Percentiles rank a stretch among this genome's conserved stretches.
These are phyloP conservation scores for Heterobasidion annosum DNA, from an alignment of 1,284 basidiomycete genomes.

Conservation along the genomic window DNA sequence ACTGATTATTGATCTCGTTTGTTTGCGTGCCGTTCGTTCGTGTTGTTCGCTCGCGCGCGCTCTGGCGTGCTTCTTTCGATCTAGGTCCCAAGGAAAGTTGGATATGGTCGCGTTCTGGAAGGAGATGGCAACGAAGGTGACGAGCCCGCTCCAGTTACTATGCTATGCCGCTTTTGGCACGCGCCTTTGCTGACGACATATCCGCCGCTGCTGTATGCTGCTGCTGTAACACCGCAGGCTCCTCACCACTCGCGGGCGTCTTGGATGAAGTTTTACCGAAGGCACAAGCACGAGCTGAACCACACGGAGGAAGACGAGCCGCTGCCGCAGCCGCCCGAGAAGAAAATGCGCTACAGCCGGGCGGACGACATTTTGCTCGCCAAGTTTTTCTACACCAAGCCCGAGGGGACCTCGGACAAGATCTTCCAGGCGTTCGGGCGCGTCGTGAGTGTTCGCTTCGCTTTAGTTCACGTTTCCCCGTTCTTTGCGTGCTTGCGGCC, in stretches of 20 bases:
- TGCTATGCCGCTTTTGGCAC: background rate
- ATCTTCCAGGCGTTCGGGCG: slow-evolving; percentile 71
- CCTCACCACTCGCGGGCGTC: slow-evolving; percentile 81
- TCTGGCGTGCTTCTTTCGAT: slow-evolving; percentile 6
- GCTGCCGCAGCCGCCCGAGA: slow-evolving; percentile 65
- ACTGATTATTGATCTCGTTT: background rate
- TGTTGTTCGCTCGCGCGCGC: background rate
- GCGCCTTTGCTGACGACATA: background rate
- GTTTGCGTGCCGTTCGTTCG: background rate
- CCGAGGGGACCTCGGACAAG: slow-evolving; percentile 71
- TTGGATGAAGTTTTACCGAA: slow-evolving; percentile 84
- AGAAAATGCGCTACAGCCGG: slow-evolving; percentile 75
- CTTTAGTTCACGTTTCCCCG: background rate
- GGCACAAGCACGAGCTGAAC: slow-evolving; percentile 74
- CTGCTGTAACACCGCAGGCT: slow-evolving; percentile 32
- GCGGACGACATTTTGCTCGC: slow-evolving; percentile 71
- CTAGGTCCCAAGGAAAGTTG: slow-evolving; percentile 48
- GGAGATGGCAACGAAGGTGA: slow-evolving; percentile 66
- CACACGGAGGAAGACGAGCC: slow-evolving; percentile 54
- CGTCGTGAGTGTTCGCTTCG: slow-evolving; percentile 29
- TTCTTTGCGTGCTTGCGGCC: background rate
- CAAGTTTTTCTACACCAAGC: slow-evolving; percentile 56
- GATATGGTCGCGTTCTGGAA: slow-evolving; percentile 84
- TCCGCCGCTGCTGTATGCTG: background rate
- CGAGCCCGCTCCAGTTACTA: slow-evolving; percentile 4